These are phyloP conservation scores for Discostella stelligera DNA, from an alignment of 352 stramenopile species.

Conservation along the genomic window DNA sequence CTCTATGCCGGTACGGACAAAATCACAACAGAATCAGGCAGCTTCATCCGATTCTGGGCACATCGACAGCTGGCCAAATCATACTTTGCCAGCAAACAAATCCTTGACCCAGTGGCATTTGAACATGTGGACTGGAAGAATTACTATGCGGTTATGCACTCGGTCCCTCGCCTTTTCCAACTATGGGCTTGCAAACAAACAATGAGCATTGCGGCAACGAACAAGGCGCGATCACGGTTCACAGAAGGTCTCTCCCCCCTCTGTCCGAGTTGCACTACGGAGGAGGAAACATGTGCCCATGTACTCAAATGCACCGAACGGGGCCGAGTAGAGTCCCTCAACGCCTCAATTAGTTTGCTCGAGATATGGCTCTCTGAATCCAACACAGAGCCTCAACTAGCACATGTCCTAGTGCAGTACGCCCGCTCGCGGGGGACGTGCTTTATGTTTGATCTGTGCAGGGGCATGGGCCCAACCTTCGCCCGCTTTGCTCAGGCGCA, in stretches of 20 bases:
- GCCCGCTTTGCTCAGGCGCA: conserved; percentile 4
- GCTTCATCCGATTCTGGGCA: conserved; percentile 2
- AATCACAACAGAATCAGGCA: neutral
- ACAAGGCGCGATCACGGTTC: neutral
- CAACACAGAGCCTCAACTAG: neutral
- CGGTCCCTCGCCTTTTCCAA: too few species aligned
- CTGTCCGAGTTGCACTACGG: conserved; percentile 10
- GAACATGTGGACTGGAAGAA: neutral
- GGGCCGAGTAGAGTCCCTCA: conserved; percentile 12
- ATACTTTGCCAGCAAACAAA: neutral
- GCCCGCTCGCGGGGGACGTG: neutral
- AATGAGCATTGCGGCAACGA: too few species aligned
- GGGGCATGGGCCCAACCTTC: neutral
- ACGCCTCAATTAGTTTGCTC: neutral
- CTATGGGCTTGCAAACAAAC: too few species aligned
- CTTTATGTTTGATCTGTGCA: conserved; percentile 3
- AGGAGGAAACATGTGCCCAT: conserved; percentile 15
- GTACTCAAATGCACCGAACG: conserved; percentile 6
- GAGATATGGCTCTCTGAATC: neutral
- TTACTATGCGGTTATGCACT: neutral
- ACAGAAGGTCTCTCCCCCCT: neutral
- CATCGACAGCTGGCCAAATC: neutral
- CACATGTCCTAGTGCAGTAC: neutral
- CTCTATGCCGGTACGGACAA: neutral
- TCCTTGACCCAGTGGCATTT: neutral